Percentiles rank a stretch among this genome's conserved stretches.
Evolutionary conservation across 805 yeast species (phyloP).

Genomic region (Lipomyces orientalis): DNA sequence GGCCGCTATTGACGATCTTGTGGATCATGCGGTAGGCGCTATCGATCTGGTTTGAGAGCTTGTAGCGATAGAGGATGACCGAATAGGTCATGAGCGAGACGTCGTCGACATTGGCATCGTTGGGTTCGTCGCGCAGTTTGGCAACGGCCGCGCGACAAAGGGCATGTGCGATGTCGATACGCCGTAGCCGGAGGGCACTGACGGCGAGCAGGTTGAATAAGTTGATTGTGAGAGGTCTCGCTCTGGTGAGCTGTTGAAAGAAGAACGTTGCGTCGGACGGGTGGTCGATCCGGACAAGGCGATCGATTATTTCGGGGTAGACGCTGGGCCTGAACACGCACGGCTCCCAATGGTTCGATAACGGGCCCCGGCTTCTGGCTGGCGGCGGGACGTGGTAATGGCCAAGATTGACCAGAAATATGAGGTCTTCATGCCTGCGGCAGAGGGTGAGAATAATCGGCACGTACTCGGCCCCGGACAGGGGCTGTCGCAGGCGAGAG

Average conservation of each 20-base stretch:
- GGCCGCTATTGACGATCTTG: constrained; percentile 10
- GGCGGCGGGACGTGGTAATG: not conserved
- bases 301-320: constrained; percentile 8
- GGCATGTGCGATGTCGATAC: not conserved
- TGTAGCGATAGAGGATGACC: not conserved
- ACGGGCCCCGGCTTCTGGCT: not conserved
- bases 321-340: not conserved
- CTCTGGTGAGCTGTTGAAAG: not conserved
- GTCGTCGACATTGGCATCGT: not conserved
- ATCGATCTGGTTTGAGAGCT: constrained; percentile 7
- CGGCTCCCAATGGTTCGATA: not conserved
- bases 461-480: not conserved
- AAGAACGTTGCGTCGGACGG: not conserved
- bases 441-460: not conserved
- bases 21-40: not conserved
- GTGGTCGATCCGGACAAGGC: not conserved
- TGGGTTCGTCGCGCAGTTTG: not conserved
- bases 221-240: not conserved
- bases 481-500: constrained; percentile 18
- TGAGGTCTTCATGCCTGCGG: not conserved
- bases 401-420: not conserved
- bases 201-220: not conserved
- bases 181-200: not conserved
- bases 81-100: not conserved
- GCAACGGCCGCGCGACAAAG: not conserved